Evolutionary conservation across 495 filamentous ascomycete species (phyloP).

Genomic region (Daldinia loculata): DNA sequence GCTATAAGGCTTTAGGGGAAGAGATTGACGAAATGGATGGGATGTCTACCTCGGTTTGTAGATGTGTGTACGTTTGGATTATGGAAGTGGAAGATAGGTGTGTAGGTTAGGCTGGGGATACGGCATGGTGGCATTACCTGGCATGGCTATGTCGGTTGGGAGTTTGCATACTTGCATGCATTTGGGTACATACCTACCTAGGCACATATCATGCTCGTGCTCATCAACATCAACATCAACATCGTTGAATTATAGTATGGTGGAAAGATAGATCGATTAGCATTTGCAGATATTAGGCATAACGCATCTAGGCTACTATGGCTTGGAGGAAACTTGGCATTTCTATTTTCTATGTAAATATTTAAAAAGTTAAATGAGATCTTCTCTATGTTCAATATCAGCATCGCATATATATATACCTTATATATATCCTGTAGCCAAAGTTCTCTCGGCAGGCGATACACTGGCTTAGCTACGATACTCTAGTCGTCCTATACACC

Average conservation of each 20-base stretch:
- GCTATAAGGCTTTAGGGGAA: too few species aligned
- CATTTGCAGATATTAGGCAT: not conserved
- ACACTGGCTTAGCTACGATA: too few species aligned
- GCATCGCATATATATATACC: not conserved
- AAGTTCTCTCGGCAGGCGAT: too few species aligned
- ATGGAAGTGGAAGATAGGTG: not conserved
- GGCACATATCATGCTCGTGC: not conserved
- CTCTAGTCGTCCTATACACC: not conserved
- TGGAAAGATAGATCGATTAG: not conserved
- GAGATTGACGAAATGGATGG: too few species aligned
- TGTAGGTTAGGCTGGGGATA: not conserved
- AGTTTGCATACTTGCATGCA: not conserved
- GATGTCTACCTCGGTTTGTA: not conserved
- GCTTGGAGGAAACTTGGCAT: not conserved
- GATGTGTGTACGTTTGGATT: not conserved
- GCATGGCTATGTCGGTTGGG: constrained; percentile 1
- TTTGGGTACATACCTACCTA: not conserved
- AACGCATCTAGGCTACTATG: too few species aligned
- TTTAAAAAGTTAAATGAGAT: not conserved
- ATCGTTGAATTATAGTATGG: not conserved
- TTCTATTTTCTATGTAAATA: not conserved
- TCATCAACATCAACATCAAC: not conserved
- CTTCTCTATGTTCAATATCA: not conserved
- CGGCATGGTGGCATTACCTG: constrained; percentile 10
- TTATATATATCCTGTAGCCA: too few species aligned